Evolutionary conservation across 83 land plant species (phyloP).

Genomic region (Diphasiastrum complanatum): DNA sequence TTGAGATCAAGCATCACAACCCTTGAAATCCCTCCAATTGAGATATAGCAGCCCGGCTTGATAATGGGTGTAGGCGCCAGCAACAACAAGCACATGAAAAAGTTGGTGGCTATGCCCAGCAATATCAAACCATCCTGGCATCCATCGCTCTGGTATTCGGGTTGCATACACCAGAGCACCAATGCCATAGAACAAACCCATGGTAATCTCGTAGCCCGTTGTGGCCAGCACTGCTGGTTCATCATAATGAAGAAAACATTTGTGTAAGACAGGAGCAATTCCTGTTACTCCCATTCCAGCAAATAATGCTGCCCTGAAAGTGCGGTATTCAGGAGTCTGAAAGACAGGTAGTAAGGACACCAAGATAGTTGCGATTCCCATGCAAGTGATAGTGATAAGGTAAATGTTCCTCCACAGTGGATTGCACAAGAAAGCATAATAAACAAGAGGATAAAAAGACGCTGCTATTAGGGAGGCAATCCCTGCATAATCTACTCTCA

Average conservation of each 20-base stretch:
- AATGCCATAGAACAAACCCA: constrained; percentile 27
- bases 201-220: constrained; percentile 17
- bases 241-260: constrained; percentile 16
- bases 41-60: constrained; percentile 27
- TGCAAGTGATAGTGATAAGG: constrained; percentile 18
- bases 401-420: constrained; percentile 12
- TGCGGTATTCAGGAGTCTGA: constrained; percentile 23
- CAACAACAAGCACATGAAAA: constrained; percentile 32
- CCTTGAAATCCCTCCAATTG: constrained; percentile 33
- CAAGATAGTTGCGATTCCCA: constrained; percentile 24
- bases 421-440: constrained; percentile 18
- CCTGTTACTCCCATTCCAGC: constrained; percentile 32
- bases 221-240: constrained; percentile 19
- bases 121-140: constrained; percentile 35
- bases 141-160: constrained; percentile 36
- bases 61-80: constrained; percentile 35
- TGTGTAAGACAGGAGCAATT: constrained; percentile 23
- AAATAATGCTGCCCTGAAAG: constrained; percentile 25
- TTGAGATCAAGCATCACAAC: constrained; percentile 19
- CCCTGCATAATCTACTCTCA: constrained; percentile 30
- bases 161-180: constrained; percentile 36
- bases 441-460: constrained; percentile 36
- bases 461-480: constrained; percentile 32
- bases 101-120: constrained; percentile 37
- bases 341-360: constrained; percentile 26